phyloP scores from a whole-genome alignment of 2,329 filamentous ascomycete genomes.

The Phaeoacremonium minimum region DNA sequence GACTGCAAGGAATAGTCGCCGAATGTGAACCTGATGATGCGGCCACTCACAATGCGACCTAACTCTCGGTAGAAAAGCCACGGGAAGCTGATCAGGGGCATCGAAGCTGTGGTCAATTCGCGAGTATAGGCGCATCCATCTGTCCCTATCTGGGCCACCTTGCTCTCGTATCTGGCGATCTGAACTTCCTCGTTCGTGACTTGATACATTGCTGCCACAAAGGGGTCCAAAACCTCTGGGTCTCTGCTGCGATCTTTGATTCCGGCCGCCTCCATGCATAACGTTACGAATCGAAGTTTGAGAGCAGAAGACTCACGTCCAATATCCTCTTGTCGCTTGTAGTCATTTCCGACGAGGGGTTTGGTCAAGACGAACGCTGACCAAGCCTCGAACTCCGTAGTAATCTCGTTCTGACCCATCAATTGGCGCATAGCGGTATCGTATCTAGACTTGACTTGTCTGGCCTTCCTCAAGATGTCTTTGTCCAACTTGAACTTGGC shows the following conservation, averaged over 20 bases:
- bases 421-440: conserved; percentile 72
- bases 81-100: conserved; percentile 88
- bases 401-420: conserved; percentile 79
- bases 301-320: conserved; percentile 62
- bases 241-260: conserved; percentile 26
- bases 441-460: conserved; percentile 69
- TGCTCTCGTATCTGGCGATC: conserved; percentile 48
- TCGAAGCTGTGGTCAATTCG: conserved; percentile 31
- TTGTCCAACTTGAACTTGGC: conserved; percentile 52
- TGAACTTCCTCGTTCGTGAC: conserved; percentile 71
- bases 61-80: conserved; percentile 81
- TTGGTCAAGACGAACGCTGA: conserved; percentile 78
- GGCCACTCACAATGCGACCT: conserved; percentile 35
- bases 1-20: not conserved
- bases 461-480: conserved; percentile 53
- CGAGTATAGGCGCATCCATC: conserved; percentile 9
- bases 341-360: conserved; percentile 68
- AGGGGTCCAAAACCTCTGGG: conserved; percentile 57
- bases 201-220: conserved; percentile 84
- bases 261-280: conserved; percentile 59
- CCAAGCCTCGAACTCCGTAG: conserved; percentile 89
- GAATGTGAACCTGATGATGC: not conserved
- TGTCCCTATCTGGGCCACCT: conserved; percentile 10
- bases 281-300: conserved; percentile 62
- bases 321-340: conserved; percentile 83